Evolutionary conservation across 2,329 filamentous ascomycete genomes (phyloP).

Genomic region (Fusarium zealandicum): DNA sequence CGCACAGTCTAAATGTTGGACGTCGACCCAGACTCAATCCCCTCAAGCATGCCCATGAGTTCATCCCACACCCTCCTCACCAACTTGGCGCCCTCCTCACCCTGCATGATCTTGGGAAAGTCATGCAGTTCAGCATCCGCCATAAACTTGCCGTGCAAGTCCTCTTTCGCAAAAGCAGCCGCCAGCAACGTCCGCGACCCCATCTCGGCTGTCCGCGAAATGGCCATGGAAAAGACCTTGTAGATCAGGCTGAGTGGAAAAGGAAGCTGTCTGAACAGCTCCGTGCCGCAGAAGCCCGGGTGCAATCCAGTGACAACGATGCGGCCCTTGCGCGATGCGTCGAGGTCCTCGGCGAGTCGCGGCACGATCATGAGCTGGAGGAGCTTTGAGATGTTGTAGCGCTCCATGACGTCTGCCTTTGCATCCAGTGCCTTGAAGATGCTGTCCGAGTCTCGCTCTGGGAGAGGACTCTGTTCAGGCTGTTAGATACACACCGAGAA

Average conservation of each 20-base stretch:
- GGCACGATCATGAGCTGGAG: conserved; percentile 41
- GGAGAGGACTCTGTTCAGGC: conserved; percentile 42
- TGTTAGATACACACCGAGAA: neutral
- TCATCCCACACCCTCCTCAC: conserved; percentile 52
- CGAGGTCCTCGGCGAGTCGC: conserved; percentile 46
- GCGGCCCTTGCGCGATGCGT: conserved; percentile 42
- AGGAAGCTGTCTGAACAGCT: conserved; percentile 47
- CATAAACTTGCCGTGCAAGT: conserved; percentile 53
- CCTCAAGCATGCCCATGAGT: conserved; percentile 52
- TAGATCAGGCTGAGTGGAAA: conserved; percentile 41
- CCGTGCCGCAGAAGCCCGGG: conserved; percentile 52
- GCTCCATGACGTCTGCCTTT: conserved; percentile 27
- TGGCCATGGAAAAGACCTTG: conserved; percentile 19
- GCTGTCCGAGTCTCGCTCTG: conserved; percentile 40
- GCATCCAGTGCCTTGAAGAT: conserved; percentile 47
- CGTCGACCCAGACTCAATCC: conserved; percentile 50
- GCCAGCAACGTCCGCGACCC: conserved; percentile 51
- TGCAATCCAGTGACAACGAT: conserved; percentile 51
- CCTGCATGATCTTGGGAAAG: conserved; percentile 38
- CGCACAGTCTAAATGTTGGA: conserved; percentile 41
- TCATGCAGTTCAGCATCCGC: conserved; percentile 42
- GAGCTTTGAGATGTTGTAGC: conserved; percentile 45
- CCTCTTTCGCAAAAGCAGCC: conserved; percentile 47
- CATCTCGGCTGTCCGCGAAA: conserved; percentile 50
- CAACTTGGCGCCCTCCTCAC: conserved; percentile 47